Percentiles rank a stretch among this genome's conserved stretches.
These are phyloP conservation scores for Stemphylium lycopersici DNA, from an alignment of 2,329 filamentous ascomycete genomes.

Conservation along the genomic window DNA sequence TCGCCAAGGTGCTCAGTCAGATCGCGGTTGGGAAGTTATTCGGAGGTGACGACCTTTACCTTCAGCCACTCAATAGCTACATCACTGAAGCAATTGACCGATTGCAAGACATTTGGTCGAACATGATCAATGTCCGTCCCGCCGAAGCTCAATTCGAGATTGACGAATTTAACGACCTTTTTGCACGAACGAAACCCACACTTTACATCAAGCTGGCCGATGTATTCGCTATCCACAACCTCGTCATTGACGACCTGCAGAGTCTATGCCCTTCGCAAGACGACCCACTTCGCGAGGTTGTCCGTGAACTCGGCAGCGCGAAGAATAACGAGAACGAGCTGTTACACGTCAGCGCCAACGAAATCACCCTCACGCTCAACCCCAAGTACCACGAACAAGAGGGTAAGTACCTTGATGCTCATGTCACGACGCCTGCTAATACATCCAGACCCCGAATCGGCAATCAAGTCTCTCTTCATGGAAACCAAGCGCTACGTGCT, in stretches of 20 bases:
- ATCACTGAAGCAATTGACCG: slow-evolving; percentile 83
- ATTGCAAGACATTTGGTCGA: slow-evolving; percentile 74
- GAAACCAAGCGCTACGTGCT: slow-evolving; percentile 96
- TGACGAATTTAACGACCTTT: slow-evolving; percentile 97
- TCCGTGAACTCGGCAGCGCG: slow-evolving; percentile 91
- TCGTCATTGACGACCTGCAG: slow-evolving; percentile 79
- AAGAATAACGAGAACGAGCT: slow-evolving; percentile 97
- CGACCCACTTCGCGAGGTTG: slow-evolving; percentile 86
- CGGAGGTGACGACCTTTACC: slow-evolving; percentile 91
- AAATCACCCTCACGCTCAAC: slow-evolving; percentile 89
- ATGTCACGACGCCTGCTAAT: slow-evolving; percentile 28
- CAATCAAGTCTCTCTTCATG: slow-evolving; percentile 92
- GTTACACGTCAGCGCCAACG: slow-evolving; percentile 80
- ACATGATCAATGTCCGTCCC: slow-evolving; percentile 81
- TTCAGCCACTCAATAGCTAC: slow-evolving; percentile 93
- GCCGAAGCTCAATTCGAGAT: slow-evolving; percentile 95
- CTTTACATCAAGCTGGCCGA: slow-evolving; percentile 99
- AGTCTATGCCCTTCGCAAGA: slow-evolving; percentile 80
- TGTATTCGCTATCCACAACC: slow-evolving; percentile 92
- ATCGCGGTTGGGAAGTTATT: slow-evolving; percentile 88
- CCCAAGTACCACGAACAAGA: slow-evolving; percentile 89
- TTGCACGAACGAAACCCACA: slow-evolving; percentile 93
- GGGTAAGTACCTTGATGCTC: slow-evolving; percentile 50
- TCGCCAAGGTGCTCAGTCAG: slow-evolving; percentile 89
- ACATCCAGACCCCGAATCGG: slow-evolving; percentile 79